Percentiles rank a stretch among this genome's conserved stretches.
Conservation (phyloP, 331 rosid species). For the Pyracantha coccinea region DNA sequence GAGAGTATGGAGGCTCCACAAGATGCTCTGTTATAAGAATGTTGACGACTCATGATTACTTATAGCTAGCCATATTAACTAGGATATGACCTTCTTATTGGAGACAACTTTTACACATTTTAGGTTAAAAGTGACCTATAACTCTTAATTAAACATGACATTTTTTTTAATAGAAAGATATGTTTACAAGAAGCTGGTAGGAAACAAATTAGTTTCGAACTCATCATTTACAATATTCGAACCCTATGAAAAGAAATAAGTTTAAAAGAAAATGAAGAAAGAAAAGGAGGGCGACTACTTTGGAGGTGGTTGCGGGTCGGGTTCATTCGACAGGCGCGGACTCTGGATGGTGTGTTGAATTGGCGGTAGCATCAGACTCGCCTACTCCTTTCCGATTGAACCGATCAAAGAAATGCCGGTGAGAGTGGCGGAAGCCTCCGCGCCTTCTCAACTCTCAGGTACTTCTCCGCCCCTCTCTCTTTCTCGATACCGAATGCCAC, state of each 20-base stretch:
- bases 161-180: too few species aligned
- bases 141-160: not conserved
- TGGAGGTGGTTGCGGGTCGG: not conserved
- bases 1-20: not conserved
- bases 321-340: not conserved
- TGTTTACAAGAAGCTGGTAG: too few species aligned
- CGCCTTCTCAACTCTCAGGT: constrained; percentile 41
- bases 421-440: constrained; percentile 36
- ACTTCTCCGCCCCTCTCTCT: not conserved
- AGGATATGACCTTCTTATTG: rapidly evolving
- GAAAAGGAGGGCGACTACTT: not conserved
- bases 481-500: not conserved
- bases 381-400: not conserved
- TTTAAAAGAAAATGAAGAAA: too few species aligned
- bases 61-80: rapidly evolving
- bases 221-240: too few species aligned
- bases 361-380: not conserved
- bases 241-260: not conserved
- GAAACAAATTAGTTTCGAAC: not conserved
- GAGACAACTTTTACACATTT: too few species aligned
- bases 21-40: too few species aligned
- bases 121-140: too few species aligned
- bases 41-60: rapidly evolving
- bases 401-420: constrained; percentile 28
- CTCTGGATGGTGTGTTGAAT: not conserved